phyloP scores from a whole-genome alignment of 2,329 filamentous ascomycete species.

The Trichoderma atrobrunneum region DNA sequence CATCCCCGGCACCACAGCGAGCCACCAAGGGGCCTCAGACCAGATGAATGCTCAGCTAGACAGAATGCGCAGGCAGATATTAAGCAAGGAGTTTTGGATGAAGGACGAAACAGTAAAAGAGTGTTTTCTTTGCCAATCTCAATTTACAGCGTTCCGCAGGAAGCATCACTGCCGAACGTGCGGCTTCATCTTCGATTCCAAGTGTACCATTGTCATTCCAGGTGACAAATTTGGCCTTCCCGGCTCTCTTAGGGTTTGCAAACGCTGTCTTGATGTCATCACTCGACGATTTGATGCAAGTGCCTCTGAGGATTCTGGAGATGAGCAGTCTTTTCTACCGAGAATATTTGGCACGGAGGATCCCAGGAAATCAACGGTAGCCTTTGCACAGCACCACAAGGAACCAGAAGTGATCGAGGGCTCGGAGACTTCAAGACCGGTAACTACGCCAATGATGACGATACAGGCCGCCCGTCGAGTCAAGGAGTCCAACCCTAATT shows the following conservation, averaged over 20 bases:
- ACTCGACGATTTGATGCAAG: slow-evolving; percentile 87
- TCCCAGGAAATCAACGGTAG: slow-evolving; percentile 39
- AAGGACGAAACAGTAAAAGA: slow-evolving; percentile 97
- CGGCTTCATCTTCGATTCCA: slow-evolving; percentile 97
- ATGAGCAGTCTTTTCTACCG: slow-evolving; percentile 68
- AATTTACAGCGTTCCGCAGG: slow-evolving; percentile 88
- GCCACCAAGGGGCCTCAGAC: slow-evolving; percentile 54
- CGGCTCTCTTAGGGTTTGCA: slow-evolving; percentile 84
- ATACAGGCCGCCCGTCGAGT: slow-evolving; percentile 63
- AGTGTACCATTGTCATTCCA: slow-evolving; percentile 88
- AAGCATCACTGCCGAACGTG: slow-evolving; percentile 97
- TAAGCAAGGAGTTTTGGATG: slow-evolving; percentile 99
- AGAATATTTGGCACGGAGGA: slow-evolving; percentile 58
- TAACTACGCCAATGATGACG: slow-evolving; percentile 69
- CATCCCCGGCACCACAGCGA: slow-evolving; percentile 56
- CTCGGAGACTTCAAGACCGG: slow-evolving; percentile 49
- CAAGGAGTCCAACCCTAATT: slow-evolving; percentile 79
- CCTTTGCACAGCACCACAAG: slow-evolving; percentile 36
- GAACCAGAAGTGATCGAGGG: slow-evolving; percentile 41
- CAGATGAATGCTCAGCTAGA: slow-evolving; percentile 60
- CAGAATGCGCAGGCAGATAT: slow-evolving; percentile 78
- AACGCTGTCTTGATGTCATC: slow-evolving; percentile 87
- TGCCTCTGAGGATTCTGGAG: slow-evolving; percentile 79
- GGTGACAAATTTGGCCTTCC: slow-evolving; percentile 84
- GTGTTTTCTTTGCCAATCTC: slow-evolving; percentile 86